Evolutionary conservation across 352 stramenopile species (phyloP).

Genomic region (Globisporangium viniferum): DNA sequence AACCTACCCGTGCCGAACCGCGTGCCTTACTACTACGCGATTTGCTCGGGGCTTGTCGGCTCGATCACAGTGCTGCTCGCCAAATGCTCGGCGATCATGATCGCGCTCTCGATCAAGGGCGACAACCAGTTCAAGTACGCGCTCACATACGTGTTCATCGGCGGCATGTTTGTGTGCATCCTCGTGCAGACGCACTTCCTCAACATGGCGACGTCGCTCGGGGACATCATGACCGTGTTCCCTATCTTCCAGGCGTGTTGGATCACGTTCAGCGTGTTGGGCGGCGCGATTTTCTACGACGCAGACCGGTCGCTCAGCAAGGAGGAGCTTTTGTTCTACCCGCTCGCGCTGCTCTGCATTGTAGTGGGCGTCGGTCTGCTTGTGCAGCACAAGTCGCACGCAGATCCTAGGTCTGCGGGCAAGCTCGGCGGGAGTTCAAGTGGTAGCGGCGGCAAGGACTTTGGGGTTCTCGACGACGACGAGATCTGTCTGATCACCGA

Average conservation of each 20-base stretch:
- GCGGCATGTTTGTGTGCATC: constrained; percentile 84
- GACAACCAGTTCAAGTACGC: constrained; percentile 86
- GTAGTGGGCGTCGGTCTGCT: constrained; percentile 62
- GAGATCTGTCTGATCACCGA: constrained; percentile 58
- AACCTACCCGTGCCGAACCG: constrained; percentile 22
- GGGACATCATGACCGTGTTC: constrained; percentile 89
- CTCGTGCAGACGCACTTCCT: constrained; percentile 87
- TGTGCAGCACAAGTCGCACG: constrained; percentile 46
- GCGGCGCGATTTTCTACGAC: constrained; percentile 83
- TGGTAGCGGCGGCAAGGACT: constrained; percentile 6
- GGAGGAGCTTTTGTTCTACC: constrained; percentile 68
- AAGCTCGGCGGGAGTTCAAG: constrained; percentile 17
- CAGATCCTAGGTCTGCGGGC: neutral
- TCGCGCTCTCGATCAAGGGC: constrained; percentile 75
- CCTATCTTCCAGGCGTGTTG: constrained; percentile 87
- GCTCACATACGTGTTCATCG: constrained; percentile 84
- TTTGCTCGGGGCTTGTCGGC: constrained; percentile 82
- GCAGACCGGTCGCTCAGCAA: constrained; percentile 51
- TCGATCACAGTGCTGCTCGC: constrained; percentile 81
- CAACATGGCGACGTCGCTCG: constrained; percentile 79
- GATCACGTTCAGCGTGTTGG: constrained; percentile 87
- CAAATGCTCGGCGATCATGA: constrained; percentile 86
- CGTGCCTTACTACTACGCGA: constrained; percentile 85
- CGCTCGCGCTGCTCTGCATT: constrained; percentile 68
- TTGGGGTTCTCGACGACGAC: constrained; percentile 32